Evolutionary conservation across 1,139 yeast species (phyloP).

Genomic region (Spencermartinsiella ligniputridi): DNA sequence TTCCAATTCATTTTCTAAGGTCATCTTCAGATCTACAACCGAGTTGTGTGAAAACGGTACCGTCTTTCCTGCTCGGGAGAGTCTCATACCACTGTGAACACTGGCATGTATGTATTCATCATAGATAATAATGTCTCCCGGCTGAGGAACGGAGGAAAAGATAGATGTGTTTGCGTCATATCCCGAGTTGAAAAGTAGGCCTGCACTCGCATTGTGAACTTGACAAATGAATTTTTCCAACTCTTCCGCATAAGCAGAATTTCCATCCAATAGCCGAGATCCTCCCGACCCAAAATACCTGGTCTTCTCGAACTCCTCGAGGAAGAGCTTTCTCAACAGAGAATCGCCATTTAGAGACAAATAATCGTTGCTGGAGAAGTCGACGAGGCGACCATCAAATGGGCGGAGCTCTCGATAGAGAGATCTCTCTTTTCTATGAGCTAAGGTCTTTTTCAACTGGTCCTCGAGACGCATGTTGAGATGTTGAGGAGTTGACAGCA

Average conservation of each 20-base stretch:
- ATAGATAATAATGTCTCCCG: slow-evolving; percentile 25
- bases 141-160: slow-evolving; percentile 26
- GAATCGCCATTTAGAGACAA: slow-evolving; percentile 17
- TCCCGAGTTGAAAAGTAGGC: slow-evolving; percentile 27
- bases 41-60: slow-evolving; percentile 21
- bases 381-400: slow-evolving; percentile 8
- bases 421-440: background rate
- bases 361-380: slow-evolving; percentile 29
- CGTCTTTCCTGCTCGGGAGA: slow-evolving; percentile 18
- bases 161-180: slow-evolving; percentile 28
- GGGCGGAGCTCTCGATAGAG: background rate
- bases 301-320: slow-evolving; percentile 12
- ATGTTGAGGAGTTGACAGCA: too few relatives aligned
- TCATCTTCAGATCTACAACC: slow-evolving; percentile 7
- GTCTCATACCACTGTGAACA: slow-evolving; percentile 29
- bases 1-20: slow-evolving; percentile 5
- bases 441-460: background rate
- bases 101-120: slow-evolving; percentile 31
- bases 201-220: slow-evolving; percentile 23
- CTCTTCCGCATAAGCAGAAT: slow-evolving; percentile 19
- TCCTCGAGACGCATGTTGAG: background rate
- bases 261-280: slow-evolving; percentile 29
- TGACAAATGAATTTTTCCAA: slow-evolving; percentile 21
- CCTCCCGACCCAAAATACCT: slow-evolving; percentile 26
- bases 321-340: slow-evolving; percentile 11